phyloP scores from a whole-genome alignment of 1,284 basidiomycete genomes.

The Sporisorium graminicola region DNA sequence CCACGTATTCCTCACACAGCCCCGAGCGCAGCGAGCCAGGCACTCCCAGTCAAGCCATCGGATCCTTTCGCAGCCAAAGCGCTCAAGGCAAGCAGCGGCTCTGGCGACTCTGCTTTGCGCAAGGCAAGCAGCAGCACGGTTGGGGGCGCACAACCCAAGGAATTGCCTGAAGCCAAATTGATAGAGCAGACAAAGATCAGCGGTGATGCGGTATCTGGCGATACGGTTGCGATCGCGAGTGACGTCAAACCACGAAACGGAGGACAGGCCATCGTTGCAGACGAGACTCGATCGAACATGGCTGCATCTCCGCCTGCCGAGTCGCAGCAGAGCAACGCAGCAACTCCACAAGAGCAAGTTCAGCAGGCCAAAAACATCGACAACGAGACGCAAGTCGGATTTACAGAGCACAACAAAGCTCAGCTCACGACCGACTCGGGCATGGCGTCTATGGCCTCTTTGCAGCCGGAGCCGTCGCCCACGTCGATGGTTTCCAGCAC shows the following conservation, averaged over 20 bases:
- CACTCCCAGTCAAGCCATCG: constrained; percentile 6
- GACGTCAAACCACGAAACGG: not conserved
- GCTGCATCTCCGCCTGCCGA: not conserved
- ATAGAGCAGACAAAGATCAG: not conserved
- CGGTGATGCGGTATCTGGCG: not conserved
- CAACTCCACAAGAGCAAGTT: not conserved
- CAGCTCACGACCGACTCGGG: constrained; percentile 8
- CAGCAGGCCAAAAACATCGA: constrained; percentile 1
- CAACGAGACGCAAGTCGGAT: not conserved
- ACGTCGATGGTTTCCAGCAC: constrained; percentile 40
- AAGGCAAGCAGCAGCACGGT: constrained; percentile 15
- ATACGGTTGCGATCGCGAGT: not conserved
- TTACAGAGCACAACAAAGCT: not conserved
- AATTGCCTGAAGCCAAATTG: not conserved
- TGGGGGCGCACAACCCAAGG: not conserved
- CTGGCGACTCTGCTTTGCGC: not conserved
- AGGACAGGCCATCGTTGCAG: not conserved
- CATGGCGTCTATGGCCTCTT: not conserved
- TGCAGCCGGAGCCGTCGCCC: constrained; percentile 2
- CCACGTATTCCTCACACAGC: constrained; percentile 20
- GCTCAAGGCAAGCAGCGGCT: constrained; percentile 30
- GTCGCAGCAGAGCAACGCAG: not conserved
- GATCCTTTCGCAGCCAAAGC: constrained; percentile 37
- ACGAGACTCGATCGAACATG: not conserved
- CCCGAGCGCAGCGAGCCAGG: constrained; percentile 20